These are phyloP conservation scores for Phytophthora hibernalis DNA, from an alignment of 352 stramenopile genomes.

Conservation along the genomic window DNA sequence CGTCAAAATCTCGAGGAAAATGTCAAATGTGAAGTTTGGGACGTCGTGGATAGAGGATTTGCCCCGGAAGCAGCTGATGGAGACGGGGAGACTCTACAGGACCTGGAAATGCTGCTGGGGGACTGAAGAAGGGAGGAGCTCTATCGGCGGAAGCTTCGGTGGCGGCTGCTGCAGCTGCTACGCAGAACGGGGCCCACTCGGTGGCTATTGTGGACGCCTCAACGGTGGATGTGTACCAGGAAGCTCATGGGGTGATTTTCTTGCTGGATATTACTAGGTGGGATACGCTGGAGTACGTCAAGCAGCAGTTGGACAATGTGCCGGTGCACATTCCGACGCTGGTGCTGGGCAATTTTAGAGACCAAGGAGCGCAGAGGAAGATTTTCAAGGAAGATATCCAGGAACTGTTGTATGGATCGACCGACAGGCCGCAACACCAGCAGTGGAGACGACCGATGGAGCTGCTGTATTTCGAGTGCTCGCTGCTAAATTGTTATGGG, in stretches of 20 bases:
- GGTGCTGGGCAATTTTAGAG: conserved; percentile 85
- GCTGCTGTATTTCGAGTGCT: conserved; percentile 88
- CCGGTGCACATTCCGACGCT: conserved; percentile 81
- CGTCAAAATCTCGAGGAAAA: conserved; percentile 73
- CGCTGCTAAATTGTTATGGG: conserved; percentile 84
- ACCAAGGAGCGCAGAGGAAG: conserved; percentile 68
- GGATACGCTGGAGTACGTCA: conserved; percentile 87
- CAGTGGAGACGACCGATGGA: conserved; percentile 60
- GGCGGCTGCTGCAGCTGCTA: conserved; percentile 15
- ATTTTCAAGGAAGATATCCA: conserved; percentile 90
- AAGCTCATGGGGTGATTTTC: conserved; percentile 90
- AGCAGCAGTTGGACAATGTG: conserved; percentile 71
- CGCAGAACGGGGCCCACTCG: conserved; percentile 53
- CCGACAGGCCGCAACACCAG: conserved; percentile 40
- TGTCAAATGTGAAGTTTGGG: conserved; percentile 92
- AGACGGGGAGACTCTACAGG: not conserved
- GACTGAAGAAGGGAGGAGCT: conserved; percentile 21
- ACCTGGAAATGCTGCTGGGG: not conserved
- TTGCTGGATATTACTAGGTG: conserved; percentile 86
- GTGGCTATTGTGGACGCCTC: conserved; percentile 83
- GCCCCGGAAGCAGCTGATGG: conserved; percentile 18
- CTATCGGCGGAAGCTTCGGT: conserved; percentile 34
- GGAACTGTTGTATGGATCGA: conserved; percentile 67
- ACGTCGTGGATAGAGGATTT: conserved; percentile 90
- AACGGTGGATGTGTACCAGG: conserved; percentile 91